Percentiles rank a stretch among this genome's conserved stretches.
Conservation (phyloP, 169 alveolate genomes). For the Ichthyophthirius multifiliis region DNA sequence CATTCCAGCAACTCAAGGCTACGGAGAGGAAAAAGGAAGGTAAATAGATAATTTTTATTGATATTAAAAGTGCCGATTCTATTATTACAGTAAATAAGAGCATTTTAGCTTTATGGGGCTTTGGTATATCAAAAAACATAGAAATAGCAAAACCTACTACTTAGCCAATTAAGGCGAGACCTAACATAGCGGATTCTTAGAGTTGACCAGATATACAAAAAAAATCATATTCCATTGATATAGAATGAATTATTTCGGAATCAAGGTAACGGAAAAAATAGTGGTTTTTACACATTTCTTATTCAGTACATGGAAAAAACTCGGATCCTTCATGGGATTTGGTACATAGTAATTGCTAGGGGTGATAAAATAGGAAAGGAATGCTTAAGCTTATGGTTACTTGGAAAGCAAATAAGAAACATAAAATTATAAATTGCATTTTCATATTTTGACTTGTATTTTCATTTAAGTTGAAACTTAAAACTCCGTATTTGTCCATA, state of each 20-base stretch:
- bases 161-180: background rate
- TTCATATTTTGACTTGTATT: too few relatives aligned
- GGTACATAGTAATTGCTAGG: background rate
- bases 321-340: too few relatives aligned
- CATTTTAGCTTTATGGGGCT: background rate
- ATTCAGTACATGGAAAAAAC: background rate
- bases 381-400: background rate
- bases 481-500: too few relatives aligned
- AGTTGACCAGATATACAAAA: background rate
- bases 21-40: background rate
- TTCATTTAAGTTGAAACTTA: too few relatives aligned
- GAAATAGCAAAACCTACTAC: background rate
- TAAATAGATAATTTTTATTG: background rate
- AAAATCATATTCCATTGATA: background rate
- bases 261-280: background rate
- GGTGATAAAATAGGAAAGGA: background rate
- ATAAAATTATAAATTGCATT: too few relatives aligned
- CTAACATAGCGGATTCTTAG: background rate
- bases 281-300: background rate
- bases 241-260: background rate
- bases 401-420: background rate
- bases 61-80: background rate
- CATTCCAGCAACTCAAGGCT: background rate
- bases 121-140: background rate
- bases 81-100: background rate